phyloP scores from a whole-genome alignment of 1,284 basidiomycete genomes.

The Binderoboletus segoi region DNA sequence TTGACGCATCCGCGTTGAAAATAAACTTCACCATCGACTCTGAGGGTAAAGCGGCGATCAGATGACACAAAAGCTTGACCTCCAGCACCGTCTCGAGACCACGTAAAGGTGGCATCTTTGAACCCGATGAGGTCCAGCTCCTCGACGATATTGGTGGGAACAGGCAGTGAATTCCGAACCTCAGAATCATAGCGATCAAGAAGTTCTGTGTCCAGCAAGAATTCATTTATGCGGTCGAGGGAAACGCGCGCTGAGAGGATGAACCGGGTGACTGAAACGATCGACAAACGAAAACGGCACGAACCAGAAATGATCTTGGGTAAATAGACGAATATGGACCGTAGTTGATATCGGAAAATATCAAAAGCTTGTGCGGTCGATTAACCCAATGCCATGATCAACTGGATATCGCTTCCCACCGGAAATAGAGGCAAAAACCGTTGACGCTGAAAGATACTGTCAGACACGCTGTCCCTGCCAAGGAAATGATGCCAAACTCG shows the following conservation, averaged over 20 bases:
- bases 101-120: background rate
- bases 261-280: background rate
- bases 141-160: background rate
- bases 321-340: background rate
- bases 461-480: background rate
- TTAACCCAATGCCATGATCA: background rate
- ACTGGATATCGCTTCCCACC: background rate
- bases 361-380: background rate
- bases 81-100: background rate
- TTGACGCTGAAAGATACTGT: background rate
- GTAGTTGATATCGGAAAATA: background rate
- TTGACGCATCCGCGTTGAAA: background rate
- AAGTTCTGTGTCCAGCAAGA: background rate
- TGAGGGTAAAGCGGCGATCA: background rate
- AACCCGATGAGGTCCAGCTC: background rate
- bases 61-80: background rate
- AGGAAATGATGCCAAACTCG: background rate
- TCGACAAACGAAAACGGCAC: background rate
- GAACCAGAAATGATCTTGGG: background rate
- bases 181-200: background rate
- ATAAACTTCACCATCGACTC: background rate
- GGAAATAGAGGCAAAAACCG: background rate
- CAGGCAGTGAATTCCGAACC: background rate
- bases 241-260: background rate
- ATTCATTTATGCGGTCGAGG: background rate